Conservation (phyloP, 1,284 basidiomycete species). For the Abortiporus biennis region DNA sequence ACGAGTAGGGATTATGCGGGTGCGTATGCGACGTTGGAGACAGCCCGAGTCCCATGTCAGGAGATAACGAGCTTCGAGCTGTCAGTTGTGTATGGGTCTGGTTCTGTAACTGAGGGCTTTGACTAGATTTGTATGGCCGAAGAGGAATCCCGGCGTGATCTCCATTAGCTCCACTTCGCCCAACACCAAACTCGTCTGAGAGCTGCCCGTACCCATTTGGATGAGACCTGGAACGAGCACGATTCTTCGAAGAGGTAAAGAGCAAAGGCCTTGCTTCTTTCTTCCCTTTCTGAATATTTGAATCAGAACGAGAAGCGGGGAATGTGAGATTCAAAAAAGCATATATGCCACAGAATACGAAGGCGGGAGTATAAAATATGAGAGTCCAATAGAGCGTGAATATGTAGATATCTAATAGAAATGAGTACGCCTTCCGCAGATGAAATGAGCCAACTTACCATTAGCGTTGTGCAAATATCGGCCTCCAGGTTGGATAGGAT, state of each 20-base stretch:
- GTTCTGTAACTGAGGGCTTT: slow-evolving; percentile 9
- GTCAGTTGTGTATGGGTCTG: slow-evolving; percentile 12
- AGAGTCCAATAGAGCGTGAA: slow-evolving; percentile 87
- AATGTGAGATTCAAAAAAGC: slow-evolving; percentile 67
- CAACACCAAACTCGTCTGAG: neutral
- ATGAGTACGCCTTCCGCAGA: slow-evolving; percentile 2
- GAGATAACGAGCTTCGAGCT: slow-evolving; percentile 10
- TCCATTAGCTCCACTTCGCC: too few species aligned
- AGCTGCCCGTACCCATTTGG: slow-evolving; percentile 2
- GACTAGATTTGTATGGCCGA: too few species aligned
- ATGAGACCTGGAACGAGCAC: slow-evolving; percentile 8
- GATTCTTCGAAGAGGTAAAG: too few species aligned
- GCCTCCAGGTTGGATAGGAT: slow-evolving; percentile 25
- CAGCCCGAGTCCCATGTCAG: slow-evolving; percentile 9
- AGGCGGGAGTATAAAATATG: slow-evolving; percentile 67
- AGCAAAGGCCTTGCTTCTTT: too few species aligned
- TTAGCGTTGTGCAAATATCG: slow-evolving; percentile 25
- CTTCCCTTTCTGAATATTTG: too few species aligned
- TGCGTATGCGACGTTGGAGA: neutral
- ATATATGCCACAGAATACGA: slow-evolving; percentile 60
- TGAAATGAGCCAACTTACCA: slow-evolving; percentile 20
- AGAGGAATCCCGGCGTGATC: too few species aligned
- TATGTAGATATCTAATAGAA: slow-evolving; percentile 60
- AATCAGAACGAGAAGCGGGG: slow-evolving; percentile 32
- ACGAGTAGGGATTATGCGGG: neutral